phyloP scores from a whole-genome alignment of 2,329 filamentous ascomycete genomes.

The Monosporascus cannonballus region DNA sequence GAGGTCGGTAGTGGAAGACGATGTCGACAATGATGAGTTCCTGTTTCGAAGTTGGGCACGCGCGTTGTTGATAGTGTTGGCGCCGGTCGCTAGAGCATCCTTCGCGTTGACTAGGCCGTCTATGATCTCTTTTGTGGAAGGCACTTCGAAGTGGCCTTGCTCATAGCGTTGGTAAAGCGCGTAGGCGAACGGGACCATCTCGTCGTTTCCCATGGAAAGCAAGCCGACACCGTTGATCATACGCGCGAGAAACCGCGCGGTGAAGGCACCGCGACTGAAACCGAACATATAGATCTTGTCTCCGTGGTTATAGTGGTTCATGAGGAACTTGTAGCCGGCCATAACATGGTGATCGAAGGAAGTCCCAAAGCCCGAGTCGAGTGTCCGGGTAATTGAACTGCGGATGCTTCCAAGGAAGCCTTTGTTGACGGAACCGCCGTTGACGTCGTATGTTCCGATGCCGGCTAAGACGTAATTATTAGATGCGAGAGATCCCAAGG shows the following conservation, averaged over 20 bases:
- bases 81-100: conserved; percentile 7
- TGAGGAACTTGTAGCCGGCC: conserved; percentile 47
- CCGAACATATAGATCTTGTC: conserved; percentile 50
- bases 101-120: neutral
- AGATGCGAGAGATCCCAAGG: neutral
- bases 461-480: conserved; percentile 28
- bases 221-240: conserved; percentile 45
- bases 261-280: conserved; percentile 47
- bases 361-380: conserved; percentile 38
- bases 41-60: conserved; percentile 14
- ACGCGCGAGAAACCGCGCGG: conserved; percentile 45
- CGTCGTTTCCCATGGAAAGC: conserved; percentile 45
- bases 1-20: conserved; percentile 9
- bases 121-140: conserved; percentile 8
- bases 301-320: conserved; percentile 43
- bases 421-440: conserved; percentile 36
- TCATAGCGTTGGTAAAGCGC: conserved; percentile 36
- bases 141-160: conserved; percentile 28
- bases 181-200: conserved; percentile 47
- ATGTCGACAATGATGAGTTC: too few species aligned
- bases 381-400: conserved; percentile 31
- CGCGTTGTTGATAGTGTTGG: conserved; percentile 22
- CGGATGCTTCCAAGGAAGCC: conserved; percentile 25
- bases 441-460: conserved; percentile 43
- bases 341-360: conserved; percentile 47